Conservation (phyloP, 2,329 filamentous ascomycete species). For the Diaporthe australafricana region DNA sequence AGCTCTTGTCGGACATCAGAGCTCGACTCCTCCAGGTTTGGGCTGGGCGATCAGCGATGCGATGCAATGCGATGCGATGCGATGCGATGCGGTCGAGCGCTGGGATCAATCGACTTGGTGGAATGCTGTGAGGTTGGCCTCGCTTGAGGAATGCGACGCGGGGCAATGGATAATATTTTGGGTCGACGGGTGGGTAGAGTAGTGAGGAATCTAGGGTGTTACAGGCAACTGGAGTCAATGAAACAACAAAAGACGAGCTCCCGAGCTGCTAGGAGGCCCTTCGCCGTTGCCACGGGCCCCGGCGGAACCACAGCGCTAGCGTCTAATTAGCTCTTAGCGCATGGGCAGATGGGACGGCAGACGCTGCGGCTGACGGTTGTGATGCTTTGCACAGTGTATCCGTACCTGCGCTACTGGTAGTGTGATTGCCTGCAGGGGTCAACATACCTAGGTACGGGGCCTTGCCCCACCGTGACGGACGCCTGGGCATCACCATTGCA, state of each 20-base stretch:
- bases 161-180: constrained; percentile 27
- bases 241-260: constrained; percentile 28
- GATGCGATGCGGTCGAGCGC: constrained; percentile 4
- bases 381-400: too few species aligned
- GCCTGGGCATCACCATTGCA: neutral
- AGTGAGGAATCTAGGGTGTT: neutral
- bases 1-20: constrained; percentile 14
- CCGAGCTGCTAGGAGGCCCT: constrained; percentile 5
- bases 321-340: constrained; percentile 1
- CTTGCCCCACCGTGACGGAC: constrained; percentile 17
- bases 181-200: constrained; percentile 22
- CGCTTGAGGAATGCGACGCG: constrained; percentile 25
- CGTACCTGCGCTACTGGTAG: neutral
- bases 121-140: constrained; percentile 9
- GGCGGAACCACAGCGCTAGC: constrained; percentile 23
- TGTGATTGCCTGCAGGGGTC: constrained; percentile 15
- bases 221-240: constrained; percentile 16
- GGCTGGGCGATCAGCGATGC: constrained; percentile 4
- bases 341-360: constrained; percentile 16
- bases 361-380: too few species aligned
- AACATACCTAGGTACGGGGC: neutral
- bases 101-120: constrained; percentile 16
- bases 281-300: constrained; percentile 22
- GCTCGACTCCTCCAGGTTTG: constrained; percentile 3
- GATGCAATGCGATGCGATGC: neutral